A percentile compares a stretch with the other conserved stretches of the same genome.
Evolutionary conservation across 441 rosid species (phyloP).

Genomic region (Capsella rubella): DNA sequence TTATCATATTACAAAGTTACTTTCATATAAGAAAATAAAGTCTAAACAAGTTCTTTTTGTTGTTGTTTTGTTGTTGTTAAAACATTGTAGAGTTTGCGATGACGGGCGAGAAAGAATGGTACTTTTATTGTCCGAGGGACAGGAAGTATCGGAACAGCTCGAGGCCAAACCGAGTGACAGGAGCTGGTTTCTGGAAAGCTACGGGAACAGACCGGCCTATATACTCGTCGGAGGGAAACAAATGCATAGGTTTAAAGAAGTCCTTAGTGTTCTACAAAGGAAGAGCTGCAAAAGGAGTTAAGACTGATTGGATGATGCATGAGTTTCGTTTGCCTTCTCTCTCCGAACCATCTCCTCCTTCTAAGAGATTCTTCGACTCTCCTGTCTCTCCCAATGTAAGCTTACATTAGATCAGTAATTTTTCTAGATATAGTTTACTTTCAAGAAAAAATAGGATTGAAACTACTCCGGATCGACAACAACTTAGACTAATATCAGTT

Average conservation of each 20-base stretch:
- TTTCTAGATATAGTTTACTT: not conserved
- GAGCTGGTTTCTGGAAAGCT: slow-evolving; percentile 91
- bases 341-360: slow-evolving; percentile 49
- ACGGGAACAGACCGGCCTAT: slow-evolving; percentile 91
- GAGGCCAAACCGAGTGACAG: slow-evolving; percentile 81
- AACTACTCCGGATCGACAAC: not conserved
- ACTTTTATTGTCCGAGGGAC: slow-evolving; percentile 84
- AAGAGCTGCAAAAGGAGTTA: slow-evolving; percentile 87
- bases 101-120: slow-evolving; percentile 85
- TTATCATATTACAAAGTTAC: not conserved
- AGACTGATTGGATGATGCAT: slow-evolving; percentile 99
- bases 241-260: slow-evolving; percentile 89
- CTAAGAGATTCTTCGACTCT: slow-evolving; percentile 63
- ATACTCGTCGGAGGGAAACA: slow-evolving; percentile 78
- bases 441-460: not conserved
- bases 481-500: not conserved
- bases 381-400: slow-evolving; percentile 71
- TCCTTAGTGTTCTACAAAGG: slow-evolving; percentile 87
- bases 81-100: slow-evolving; percentile 60
- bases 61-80: not conserved
- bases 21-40: slow-evolving; percentile 5
- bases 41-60: not conserved
- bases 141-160: slow-evolving; percentile 86
- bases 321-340: slow-evolving; percentile 92
- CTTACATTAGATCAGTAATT: not conserved